These are phyloP conservation scores for Chenopodium suecicum DNA, from an alignment of 148 eudicot species.

Conservation along the genomic window DNA sequence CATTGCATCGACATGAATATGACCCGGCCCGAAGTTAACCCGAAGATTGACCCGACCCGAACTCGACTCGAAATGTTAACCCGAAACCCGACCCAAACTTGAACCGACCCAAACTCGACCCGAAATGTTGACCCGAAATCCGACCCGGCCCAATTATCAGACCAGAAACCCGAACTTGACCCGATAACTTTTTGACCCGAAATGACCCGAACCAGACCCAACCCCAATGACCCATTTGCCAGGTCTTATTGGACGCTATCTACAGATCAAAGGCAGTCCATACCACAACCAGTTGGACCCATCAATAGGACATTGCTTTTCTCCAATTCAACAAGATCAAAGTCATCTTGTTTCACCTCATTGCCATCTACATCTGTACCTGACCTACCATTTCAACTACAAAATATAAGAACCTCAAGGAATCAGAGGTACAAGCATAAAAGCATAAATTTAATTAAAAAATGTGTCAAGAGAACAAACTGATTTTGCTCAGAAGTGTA, in stretches of 20 bases:
- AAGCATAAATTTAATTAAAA: conserved; percentile 11
- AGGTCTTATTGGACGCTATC: background rate
- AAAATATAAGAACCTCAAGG: conserved; percentile 19
- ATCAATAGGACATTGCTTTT: conserved; percentile 89
- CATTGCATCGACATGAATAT: too few species aligned
- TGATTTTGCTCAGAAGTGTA: conserved; percentile 56
- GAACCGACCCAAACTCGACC: too few species aligned
- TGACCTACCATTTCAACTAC: conserved; percentile 50
- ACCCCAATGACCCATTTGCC: too few species aligned
- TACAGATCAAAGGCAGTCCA: conserved; percentile 36
- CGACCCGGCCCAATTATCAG: too few species aligned
- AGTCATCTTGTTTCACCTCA: conserved; percentile 47
- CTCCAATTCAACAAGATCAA: conserved; percentile 74
- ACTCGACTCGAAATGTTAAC: too few species aligned
- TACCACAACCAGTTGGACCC: conserved; percentile 99
- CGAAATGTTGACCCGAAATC: too few species aligned
- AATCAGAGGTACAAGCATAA: conserved; percentile 1
- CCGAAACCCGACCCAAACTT: too few species aligned
- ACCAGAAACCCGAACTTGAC: too few species aligned
- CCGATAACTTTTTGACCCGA: too few species aligned
- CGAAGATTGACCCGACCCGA: too few species aligned
- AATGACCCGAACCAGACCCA: too few species aligned
- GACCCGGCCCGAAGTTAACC: too few species aligned
- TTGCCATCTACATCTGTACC: conserved; percentile 29
- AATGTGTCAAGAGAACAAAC: conserved; percentile 32